A percentile compares a stretch with the other conserved stretches of the same genome.
These are phyloP conservation scores for Haberlea rhodopensis DNA, from an alignment of 257 asterid genomes.

Conservation along the genomic window DNA sequence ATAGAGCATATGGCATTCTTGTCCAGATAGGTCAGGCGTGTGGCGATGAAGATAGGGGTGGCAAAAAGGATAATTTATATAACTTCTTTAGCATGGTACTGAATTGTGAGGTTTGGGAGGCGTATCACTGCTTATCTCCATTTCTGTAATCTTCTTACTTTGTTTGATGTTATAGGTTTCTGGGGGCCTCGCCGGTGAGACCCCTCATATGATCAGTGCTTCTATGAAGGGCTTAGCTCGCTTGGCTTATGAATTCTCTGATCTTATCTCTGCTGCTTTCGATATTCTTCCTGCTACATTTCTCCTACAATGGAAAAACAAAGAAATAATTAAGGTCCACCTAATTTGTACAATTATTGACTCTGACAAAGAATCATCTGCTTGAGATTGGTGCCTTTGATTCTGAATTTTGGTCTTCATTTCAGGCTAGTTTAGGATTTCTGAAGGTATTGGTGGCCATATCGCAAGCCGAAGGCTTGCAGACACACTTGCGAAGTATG, in stretches of 20 bases:
- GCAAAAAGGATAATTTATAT: conserved; percentile 54
- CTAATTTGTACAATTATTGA: conserved; percentile 6
- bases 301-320: conserved; percentile 79
- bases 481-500: conserved; percentile 69
- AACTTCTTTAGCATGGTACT: conserved; percentile 74
- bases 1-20: conserved; percentile 85
- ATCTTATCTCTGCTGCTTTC: conserved; percentile 70
- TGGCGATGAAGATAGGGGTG: conserved; percentile 69
- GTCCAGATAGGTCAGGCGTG: conserved; percentile 91
- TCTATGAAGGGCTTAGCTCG: conserved; percentile 96
- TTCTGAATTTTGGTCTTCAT: conserved; percentile 18
- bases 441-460: conserved; percentile 89
- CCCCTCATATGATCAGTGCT: conserved; percentile 94
- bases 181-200: conserved; percentile 86
- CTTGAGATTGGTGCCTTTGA: conserved; percentile 9
- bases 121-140: conserved; percentile 11
- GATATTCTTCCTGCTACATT: conserved; percentile 75
- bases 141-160: conserved; percentile 15
- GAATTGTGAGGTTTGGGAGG: conserved; percentile 10
- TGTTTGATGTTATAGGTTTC: conserved; percentile 60
- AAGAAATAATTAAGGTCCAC: conserved; percentile 77
- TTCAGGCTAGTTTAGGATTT: conserved; percentile 91
- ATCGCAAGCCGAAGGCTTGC: conserved; percentile 70
- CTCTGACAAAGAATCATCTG: conserved; percentile 10
- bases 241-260: conserved; percentile 90